A percentile compares a stretch with the other conserved stretches of the same genome.
Conservation (phyloP, 1,284 basidiomycete genomes). For the Sparassis latifolia region DNA sequence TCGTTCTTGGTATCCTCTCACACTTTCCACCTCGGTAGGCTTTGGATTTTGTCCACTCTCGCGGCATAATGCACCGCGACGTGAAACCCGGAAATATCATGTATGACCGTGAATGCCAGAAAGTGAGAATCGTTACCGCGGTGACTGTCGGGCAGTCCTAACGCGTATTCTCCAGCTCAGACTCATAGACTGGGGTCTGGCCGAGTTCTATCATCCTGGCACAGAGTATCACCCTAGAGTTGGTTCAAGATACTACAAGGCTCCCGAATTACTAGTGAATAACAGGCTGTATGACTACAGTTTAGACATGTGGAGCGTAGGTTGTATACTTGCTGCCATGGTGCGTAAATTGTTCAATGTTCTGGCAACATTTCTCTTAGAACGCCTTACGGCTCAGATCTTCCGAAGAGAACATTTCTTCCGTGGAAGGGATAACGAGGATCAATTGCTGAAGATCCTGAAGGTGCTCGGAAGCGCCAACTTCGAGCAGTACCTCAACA, state of each 20-base stretch:
- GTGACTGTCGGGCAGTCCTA: no score
- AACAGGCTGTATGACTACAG: slow-evolving; percentile 85
- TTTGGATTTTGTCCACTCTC: slow-evolving; percentile 83
- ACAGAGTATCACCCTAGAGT: slow-evolving; percentile 87
- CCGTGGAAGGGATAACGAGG: slow-evolving; percentile 85
- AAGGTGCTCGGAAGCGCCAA: slow-evolving; percentile 84
- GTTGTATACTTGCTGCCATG: slow-evolving; percentile 87
- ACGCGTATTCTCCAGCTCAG: slow-evolving; percentile 43
- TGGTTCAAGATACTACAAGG: slow-evolving; percentile 88
- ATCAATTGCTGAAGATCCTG: slow-evolving; percentile 84
- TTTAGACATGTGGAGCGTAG: slow-evolving; percentile 84
- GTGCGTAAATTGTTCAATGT: slow-evolving; percentile 31
- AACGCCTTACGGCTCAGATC: slow-evolving; percentile 36
- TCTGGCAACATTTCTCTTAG: neutral
- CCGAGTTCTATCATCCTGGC: slow-evolving; percentile 87
- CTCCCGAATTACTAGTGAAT: slow-evolving; percentile 82
- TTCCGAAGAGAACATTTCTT: slow-evolving; percentile 90
- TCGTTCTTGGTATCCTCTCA: neutral
- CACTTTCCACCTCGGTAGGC: slow-evolving; percentile 39
- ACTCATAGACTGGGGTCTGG: slow-evolving; percentile 89
- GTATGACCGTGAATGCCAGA: slow-evolving; percentile 79
- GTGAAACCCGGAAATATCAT: slow-evolving; percentile 91
- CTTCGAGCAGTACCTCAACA: slow-evolving; percentile 66
- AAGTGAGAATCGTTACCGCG: slow-evolving; percentile 35
- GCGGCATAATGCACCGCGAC: slow-evolving; percentile 88